These are phyloP conservation scores for Apiospora sp. DNA, from an alignment of 2,329 filamentous ascomycete species.

Conservation along the genomic window DNA sequence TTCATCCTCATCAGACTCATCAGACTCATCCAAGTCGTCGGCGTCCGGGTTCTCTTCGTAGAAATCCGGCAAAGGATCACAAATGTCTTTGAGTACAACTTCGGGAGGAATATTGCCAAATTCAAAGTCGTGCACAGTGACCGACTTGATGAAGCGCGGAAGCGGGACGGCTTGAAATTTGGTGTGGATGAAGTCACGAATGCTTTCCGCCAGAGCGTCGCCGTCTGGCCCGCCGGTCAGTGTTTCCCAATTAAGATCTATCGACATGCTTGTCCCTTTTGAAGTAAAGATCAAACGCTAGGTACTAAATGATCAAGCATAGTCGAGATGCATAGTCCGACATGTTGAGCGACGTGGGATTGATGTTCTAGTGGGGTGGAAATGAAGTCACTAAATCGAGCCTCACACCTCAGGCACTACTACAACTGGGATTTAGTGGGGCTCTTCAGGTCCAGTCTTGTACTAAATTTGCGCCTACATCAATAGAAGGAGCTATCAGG, in stretches of 20 bases:
- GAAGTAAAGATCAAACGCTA: background rate
- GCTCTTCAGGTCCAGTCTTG: background rate
- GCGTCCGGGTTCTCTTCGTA: slow-evolving; percentile 83
- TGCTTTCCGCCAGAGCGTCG: slow-evolving; percentile 80
- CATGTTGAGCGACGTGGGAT: background rate
- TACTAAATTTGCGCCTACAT: background rate
- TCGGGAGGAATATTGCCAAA: slow-evolving; percentile 86
- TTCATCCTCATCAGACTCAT: slow-evolving; percentile 50
- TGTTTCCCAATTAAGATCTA: slow-evolving; percentile 96
- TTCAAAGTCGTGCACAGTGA: slow-evolving; percentile 92
- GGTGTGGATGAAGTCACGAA: slow-evolving; percentile 92
- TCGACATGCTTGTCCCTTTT: slow-evolving; percentile 72
- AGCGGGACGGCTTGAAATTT: slow-evolving; percentile 93
- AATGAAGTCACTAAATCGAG: background rate
- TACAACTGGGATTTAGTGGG: background rate
- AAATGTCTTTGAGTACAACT: slow-evolving; percentile 95
- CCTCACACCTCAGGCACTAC: background rate
- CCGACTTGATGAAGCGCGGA: slow-evolving; percentile 95
- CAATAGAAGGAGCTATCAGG: background rate
- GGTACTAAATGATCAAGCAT: background rate
- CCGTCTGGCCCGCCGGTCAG: slow-evolving; percentile 91
- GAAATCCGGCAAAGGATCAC: slow-evolving; percentile 93
- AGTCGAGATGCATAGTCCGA: background rate
- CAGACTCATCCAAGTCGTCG: slow-evolving; percentile 62
- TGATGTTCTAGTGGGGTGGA: background rate